A percentile compares a stretch with the other conserved stretches of the same genome.
phyloP scores from a whole-genome alignment of 1,284 basidiomycete species.

The Tilletia walkeri region DNA sequence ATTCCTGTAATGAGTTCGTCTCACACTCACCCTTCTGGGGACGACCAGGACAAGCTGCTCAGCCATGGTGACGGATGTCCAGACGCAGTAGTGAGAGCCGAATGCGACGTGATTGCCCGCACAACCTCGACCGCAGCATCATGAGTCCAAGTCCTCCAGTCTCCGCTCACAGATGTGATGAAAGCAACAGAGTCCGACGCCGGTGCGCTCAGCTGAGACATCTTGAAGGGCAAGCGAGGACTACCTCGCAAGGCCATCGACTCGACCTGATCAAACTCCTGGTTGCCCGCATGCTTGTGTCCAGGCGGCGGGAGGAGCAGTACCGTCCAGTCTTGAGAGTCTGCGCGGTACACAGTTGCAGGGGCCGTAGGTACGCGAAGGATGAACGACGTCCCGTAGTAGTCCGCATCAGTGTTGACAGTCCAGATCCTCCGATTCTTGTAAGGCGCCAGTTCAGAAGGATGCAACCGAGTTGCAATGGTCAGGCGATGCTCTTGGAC shows the following conservation, averaged over 20 bases:
- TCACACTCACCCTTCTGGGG: slow-evolving; percentile 9
- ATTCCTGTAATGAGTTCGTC: no score
- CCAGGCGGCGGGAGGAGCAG: slow-evolving; percentile 10
- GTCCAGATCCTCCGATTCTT: background rate
- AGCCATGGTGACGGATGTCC: background rate
- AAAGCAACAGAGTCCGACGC: background rate
- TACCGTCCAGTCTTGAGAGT: slow-evolving; percentile 2
- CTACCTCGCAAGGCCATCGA: background rate
- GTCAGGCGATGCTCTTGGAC: background rate
- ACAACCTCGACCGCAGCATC: background rate
- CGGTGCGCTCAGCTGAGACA: background rate
- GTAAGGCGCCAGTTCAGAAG: background rate
- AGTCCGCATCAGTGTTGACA: slow-evolving; percentile 3
- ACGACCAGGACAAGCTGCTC: background rate
- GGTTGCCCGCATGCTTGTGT: slow-evolving; percentile 6
- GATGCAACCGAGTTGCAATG: background rate
- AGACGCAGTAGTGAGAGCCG: background rate
- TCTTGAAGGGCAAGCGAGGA: slow-evolving; percentile 9
- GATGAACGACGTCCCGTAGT: slow-evolving; percentile 10
- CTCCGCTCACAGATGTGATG: background rate
- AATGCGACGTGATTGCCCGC: background rate
- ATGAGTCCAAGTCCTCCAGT: background rate
- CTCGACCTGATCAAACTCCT: background rate
- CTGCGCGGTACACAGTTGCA: background rate
- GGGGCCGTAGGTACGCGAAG: background rate